phyloP scores from a whole-genome alignment of 352 stramenopile genomes.

The Globisporangium nunn region DNA sequence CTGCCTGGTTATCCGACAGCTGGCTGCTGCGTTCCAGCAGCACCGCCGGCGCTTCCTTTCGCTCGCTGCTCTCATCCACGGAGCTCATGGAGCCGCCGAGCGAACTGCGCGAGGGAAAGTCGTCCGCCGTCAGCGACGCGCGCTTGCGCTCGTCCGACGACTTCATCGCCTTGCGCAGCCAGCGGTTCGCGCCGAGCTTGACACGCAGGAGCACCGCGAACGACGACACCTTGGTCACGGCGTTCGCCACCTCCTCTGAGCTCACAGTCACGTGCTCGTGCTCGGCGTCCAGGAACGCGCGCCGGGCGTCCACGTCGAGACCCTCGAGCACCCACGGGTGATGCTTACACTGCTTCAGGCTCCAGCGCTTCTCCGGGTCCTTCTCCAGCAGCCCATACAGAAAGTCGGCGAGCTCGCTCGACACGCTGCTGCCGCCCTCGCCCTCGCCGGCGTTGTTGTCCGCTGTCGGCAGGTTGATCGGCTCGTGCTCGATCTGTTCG shows the following conservation, averaged over 20 bases:
- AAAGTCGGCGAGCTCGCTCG: conserved; percentile 35
- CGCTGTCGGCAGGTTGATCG: conserved; percentile 20
- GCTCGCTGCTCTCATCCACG: conserved; percentile 16
- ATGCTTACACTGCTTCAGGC: conserved; percentile 59
- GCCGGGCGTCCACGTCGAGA: conserved; percentile 25
- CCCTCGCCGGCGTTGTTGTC: conserved; percentile 20
- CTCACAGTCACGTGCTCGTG: conserved; percentile 52
- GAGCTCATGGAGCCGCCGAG: conserved; percentile 10
- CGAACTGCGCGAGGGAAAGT: conserved; percentile 12
- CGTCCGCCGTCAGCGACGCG: conserved; percentile 15
- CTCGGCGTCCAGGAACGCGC: conserved; percentile 40
- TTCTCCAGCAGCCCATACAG: conserved; percentile 68
- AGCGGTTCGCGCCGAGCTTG: conserved; percentile 73
- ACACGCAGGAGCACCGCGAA: conserved; percentile 71
- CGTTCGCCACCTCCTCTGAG: conserved; percentile 51
- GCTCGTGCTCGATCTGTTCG: conserved; percentile 69
- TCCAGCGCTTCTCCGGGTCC: conserved; percentile 62
- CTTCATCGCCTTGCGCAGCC: conserved; percentile 61
- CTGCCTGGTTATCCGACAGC: conserved; percentile 28
- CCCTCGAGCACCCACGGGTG: conserved; percentile 60
- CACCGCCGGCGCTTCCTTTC: background rate
- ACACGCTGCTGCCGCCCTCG: conserved; percentile 11
- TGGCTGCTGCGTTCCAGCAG: background rate
- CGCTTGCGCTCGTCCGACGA: conserved; percentile 44
- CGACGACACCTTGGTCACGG: conserved; percentile 70